A percentile compares a stretch with the other conserved stretches of the same genome.
phyloP scores from a whole-genome alignment of 441 rosid species.

The Sinapis alba region DNA sequence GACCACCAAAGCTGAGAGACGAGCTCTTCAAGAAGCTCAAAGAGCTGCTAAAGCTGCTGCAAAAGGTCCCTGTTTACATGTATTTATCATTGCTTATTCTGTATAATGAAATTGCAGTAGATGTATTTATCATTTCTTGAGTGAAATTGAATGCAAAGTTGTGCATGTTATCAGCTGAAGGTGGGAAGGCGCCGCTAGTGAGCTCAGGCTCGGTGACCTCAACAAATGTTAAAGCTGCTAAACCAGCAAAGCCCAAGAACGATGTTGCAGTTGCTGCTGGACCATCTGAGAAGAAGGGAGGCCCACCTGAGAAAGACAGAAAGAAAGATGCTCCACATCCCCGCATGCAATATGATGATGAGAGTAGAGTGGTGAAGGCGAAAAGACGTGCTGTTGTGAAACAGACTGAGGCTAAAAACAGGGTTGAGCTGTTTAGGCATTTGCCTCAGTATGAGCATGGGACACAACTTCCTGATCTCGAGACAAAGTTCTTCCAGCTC shows the following conservation, averaged over 20 bases:
- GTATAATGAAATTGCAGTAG: no score
- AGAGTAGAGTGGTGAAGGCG: conserved; percentile 84
- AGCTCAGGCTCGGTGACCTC: conserved; percentile 40
- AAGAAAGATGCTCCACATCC: conserved; percentile 91
- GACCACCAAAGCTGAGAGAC: conserved; percentile 84
- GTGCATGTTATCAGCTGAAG: conserved; percentile 51
- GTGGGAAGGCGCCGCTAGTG: conserved; percentile 48
- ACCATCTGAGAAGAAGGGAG: conserved; percentile 70
- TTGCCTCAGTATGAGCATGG: conserved; percentile 97
- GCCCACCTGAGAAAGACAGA: conserved; percentile 73
- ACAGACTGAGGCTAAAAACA: conserved; percentile 86
- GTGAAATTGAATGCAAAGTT: neutral
- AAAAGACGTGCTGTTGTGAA: conserved; percentile 86
- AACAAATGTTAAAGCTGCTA: conserved; percentile 51
- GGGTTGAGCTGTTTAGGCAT: conserved; percentile 90
- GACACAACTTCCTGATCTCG: conserved; percentile 84
- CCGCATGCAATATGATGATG: conserved; percentile 93
- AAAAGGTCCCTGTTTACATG: conserved; percentile 45
- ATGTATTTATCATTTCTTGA: neutral
- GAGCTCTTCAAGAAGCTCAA: conserved; percentile 92
- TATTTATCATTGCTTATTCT: neutral
- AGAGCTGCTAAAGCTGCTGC: conserved; percentile 28
- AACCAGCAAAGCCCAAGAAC: conserved; percentile 60
- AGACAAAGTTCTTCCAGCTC: conserved; percentile 77
- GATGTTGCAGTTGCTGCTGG: conserved; percentile 48